Evolutionary conservation across 768 basidiomycete genomes (phyloP).

Genomic region (Collybiopsis confluens): DNA sequence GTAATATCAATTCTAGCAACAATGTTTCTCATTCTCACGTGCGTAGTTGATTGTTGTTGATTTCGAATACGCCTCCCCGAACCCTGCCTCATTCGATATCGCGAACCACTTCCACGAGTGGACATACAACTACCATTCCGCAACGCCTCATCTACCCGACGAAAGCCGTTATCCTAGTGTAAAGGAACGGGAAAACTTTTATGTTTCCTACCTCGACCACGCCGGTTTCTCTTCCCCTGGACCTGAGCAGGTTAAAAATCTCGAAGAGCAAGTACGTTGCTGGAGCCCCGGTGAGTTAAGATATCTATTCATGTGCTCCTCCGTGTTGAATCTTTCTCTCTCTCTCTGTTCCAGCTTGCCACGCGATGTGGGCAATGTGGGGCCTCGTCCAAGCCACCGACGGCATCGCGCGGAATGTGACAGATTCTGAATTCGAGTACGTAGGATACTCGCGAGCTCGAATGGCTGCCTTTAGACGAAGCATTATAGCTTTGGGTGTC

Average conservation of each 20-base stretch:
- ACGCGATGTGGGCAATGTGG: constrained; percentile 95
- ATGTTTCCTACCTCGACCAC: constrained; percentile 73
- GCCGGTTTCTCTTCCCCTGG: constrained; percentile 28
- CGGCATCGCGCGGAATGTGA: constrained; percentile 53
- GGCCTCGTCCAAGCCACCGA: constrained; percentile 87
- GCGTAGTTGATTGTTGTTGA: constrained; percentile 88
- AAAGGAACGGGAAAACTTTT: constrained; percentile 78
- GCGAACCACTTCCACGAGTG: constrained; percentile 98
- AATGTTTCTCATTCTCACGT: constrained; percentile 9
- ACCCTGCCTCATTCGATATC: constrained; percentile 92
- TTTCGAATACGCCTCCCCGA: constrained; percentile 94
- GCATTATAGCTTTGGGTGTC: constrained; percentile 42
- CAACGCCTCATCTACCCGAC: constrained; percentile 64
- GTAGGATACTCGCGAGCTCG: constrained; percentile 73
- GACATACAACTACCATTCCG: constrained; percentile 84
- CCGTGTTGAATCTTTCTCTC: too few relatives aligned
- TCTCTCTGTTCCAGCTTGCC: constrained; percentile 45
- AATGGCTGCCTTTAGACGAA: constrained; percentile 58
- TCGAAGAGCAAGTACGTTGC: constrained; percentile 75
- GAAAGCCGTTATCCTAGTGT: constrained; percentile 64
- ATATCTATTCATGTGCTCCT: too few relatives aligned
- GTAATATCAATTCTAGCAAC: constrained; percentile 14
- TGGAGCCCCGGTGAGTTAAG: constrained; percentile 76
- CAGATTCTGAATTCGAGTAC: constrained; percentile 85
- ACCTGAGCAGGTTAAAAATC: constrained; percentile 36